Percentiles rank a stretch among this genome's conserved stretches.
These are phyloP conservation scores for Wickerhamomyces mucosus DNA, from an alignment of 805 yeast species.

Conservation along the genomic window DNA sequence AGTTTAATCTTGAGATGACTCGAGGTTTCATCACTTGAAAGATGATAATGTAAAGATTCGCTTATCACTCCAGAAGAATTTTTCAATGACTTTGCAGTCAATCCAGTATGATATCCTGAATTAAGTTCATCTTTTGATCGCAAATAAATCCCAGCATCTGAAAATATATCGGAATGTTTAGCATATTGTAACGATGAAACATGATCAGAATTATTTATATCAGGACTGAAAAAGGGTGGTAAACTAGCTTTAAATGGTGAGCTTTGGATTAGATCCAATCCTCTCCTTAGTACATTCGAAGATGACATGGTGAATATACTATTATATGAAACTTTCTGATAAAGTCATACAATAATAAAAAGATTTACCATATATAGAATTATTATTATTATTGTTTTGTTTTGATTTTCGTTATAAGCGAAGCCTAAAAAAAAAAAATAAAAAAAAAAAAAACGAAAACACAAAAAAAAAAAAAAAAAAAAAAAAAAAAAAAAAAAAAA, in stretches of 20 bases:
- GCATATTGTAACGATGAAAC: slow-evolving; percentile 5
- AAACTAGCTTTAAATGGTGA: slow-evolving; percentile 16
- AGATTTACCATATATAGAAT: no score
- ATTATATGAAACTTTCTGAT: no score
- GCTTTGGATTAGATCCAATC: slow-evolving; percentile 5
- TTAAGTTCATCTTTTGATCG: not conserved
- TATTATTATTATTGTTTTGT: no score
- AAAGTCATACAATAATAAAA: no score
- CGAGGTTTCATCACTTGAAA: slow-evolving; percentile 5
- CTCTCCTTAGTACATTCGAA: slow-evolving; percentile 3
- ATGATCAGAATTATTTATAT: slow-evolving; percentile 2
- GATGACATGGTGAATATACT: no score
- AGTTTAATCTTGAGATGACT: slow-evolving; percentile 13
- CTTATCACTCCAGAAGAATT: slow-evolving; percentile 3
- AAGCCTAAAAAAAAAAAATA: no score
- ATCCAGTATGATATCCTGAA: slow-evolving; percentile 3
- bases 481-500: no score
- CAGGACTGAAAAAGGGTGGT: slow-evolving; percentile 4
- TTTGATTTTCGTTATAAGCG: no score
- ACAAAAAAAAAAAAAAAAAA: no score
- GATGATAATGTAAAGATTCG: slow-evolving; percentile 8
- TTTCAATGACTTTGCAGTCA: slow-evolving; percentile 2
- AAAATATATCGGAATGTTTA: slow-evolving; percentile 2
- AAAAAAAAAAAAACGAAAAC: no score
- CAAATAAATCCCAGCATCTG: slow-evolving; percentile 9